Percentiles rank a stretch among this genome's conserved stretches.
Conservation (phyloP, 192 early-diverging fungal genomes). For the Jimgerdemannia lactiflua region DNA sequence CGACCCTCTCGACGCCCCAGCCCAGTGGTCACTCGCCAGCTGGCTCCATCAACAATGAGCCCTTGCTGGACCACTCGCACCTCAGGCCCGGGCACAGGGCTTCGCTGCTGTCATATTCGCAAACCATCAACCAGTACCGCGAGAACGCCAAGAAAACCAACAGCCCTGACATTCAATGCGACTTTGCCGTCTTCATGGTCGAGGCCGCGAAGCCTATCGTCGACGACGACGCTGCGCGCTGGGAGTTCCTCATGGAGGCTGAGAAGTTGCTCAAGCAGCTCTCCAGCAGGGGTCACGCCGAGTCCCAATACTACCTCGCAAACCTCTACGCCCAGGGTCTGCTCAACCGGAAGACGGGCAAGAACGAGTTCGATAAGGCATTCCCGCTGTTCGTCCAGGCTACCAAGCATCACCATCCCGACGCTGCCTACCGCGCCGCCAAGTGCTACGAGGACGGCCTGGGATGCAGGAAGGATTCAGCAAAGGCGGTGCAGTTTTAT, state of each 20-base stretch:
- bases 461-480: slow-evolving; percentile 55
- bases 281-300: slow-evolving; percentile 52
- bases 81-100: slow-evolving; percentile 57
- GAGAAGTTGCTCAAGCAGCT: slow-evolving; percentile 59
- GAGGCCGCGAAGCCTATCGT: slow-evolving; percentile 46
- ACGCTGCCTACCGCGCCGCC: slow-evolving; percentile 62
- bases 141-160: slow-evolving; percentile 65
- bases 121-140: slow-evolving; percentile 57
- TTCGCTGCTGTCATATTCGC: slow-evolving; percentile 48
- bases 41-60: slow-evolving; percentile 9
- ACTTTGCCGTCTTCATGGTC: slow-evolving; percentile 67
- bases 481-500: slow-evolving; percentile 71
- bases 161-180: slow-evolving; percentile 60
- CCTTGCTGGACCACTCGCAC: slow-evolving; percentile 50
- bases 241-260: slow-evolving; percentile 65
- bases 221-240: slow-evolving; percentile 41
- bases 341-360: slow-evolving; percentile 48
- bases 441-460: slow-evolving; percentile 63
- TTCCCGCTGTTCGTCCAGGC: slow-evolving; percentile 66
- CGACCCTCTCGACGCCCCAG: slow-evolving; percentile 1
- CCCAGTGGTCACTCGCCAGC: slow-evolving; percentile 3
- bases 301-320: slow-evolving; percentile 71
- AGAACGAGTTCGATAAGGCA: slow-evolving; percentile 68
- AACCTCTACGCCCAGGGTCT: slow-evolving; percentile 67
- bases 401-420: slow-evolving; percentile 66